These are phyloP conservation scores for Sporothrix phasma DNA, from an alignment of 2,329 filamentous ascomycete species.

Conservation along the genomic window DNA sequence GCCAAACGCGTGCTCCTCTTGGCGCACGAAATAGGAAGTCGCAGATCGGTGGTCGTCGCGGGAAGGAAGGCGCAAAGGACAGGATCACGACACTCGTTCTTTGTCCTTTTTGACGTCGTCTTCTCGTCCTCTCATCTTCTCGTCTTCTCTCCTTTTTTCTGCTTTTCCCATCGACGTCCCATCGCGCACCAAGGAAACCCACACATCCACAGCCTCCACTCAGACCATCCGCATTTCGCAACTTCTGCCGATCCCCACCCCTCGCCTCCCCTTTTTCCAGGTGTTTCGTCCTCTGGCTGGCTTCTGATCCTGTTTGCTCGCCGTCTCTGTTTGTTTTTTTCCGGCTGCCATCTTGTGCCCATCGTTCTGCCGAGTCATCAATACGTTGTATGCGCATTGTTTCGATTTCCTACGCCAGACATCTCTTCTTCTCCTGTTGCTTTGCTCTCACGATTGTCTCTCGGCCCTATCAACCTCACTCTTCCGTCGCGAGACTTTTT, in stretches of 20 bases:
- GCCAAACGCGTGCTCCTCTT: not conserved
- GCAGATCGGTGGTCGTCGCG: not conserved
- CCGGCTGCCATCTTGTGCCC: no score
- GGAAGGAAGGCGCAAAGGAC: not conserved
- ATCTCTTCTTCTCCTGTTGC: not conserved
- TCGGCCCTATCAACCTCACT: not conserved
- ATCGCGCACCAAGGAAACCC: not conserved
- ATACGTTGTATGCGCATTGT: no score
- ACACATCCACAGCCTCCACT: not conserved
- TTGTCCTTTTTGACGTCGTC: not conserved
- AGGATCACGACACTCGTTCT: not conserved
- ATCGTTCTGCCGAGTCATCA: no score
- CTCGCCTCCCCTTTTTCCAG: not conserved
- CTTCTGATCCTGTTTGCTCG: not conserved
- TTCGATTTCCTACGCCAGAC: no score
- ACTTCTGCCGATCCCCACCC: constrained; percentile 2
- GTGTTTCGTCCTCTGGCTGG: not conserved
- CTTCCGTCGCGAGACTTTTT: not conserved
- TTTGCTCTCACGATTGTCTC: not conserved
- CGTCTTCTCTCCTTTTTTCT: not conserved
- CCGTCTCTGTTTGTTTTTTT: not conserved
- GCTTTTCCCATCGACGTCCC: not conserved
- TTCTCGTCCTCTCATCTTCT: not conserved
- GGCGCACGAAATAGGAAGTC: not conserved
- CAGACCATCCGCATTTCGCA: not conserved